Percentiles rank a stretch among this genome's conserved stretches.
These are phyloP conservation scores for Penicillium sp. DNA, from an alignment of 2,329 filamentous ascomycete species.

Conservation along the genomic window DNA sequence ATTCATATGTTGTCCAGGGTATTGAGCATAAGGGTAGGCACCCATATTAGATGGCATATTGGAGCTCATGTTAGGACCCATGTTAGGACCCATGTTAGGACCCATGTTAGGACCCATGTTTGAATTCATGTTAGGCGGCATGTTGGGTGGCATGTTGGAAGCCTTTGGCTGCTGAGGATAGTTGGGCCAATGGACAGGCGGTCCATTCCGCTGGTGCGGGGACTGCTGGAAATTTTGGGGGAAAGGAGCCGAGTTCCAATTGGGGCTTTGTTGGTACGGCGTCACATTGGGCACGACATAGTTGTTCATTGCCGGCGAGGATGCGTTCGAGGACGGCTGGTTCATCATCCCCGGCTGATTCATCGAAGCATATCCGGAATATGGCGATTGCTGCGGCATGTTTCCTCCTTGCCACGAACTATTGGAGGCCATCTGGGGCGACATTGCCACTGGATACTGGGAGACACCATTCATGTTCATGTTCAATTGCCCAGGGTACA, in stretches of 20 bases:
- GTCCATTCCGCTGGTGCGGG: conserved; percentile 41
- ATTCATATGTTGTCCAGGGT: conserved; percentile 59
- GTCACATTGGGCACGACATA: conserved; percentile 35
- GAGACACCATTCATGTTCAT: conserved; percentile 33
- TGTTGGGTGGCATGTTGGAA: conserved; percentile 29
- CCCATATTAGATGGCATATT: conserved; percentile 49
- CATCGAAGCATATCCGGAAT: conserved; percentile 40
- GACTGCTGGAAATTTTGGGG: conserved; percentile 34
- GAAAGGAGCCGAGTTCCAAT: conserved; percentile 38
- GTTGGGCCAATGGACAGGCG: conserved; percentile 41
- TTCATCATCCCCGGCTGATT: conserved; percentile 41
- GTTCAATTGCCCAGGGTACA: conserved; percentile 33
- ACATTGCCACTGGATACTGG: conserved; percentile 38
- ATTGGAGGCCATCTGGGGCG: conserved; percentile 36
- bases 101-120: conserved; percentile 42
- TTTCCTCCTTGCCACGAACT: conserved; percentile 38
- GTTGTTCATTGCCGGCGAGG: conserved; percentile 41
- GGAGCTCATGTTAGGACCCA: conserved; percentile 33
- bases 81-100: conserved; percentile 33
- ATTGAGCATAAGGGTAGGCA: conserved; percentile 76
- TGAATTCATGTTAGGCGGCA: conserved; percentile 46
- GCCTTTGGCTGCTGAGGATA: conserved; percentile 33
- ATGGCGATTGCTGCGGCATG: conserved; percentile 39
- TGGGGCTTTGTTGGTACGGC: conserved; percentile 34
- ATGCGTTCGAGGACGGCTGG: conserved; percentile 38